Evolutionary conservation across 2,329 filamentous ascomycete genomes (phyloP).

Genomic region (Claviceps pusilla): DNA sequence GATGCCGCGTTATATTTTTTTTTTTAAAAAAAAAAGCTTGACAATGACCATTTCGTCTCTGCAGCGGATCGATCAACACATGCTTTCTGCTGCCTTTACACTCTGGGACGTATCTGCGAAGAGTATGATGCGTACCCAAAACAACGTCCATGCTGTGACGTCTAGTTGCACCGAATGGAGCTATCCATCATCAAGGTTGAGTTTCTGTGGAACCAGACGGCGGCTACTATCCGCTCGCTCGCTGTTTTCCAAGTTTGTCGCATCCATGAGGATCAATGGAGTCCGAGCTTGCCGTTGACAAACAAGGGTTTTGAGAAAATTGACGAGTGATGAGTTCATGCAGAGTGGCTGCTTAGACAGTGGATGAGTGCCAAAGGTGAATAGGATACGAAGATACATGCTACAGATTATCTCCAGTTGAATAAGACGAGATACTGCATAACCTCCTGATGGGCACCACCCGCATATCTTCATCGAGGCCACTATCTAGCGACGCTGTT

Average conservation of each 20-base stretch:
- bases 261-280: background rate
- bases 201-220: too few relatives aligned
- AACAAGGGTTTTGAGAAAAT: background rate
- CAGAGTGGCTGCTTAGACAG: background rate
- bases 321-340: background rate
- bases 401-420: background rate
- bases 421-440: background rate
- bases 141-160: conserved; percentile 17
- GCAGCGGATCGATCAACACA: too few relatives aligned
- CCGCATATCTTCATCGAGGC: background rate
- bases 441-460: background rate
- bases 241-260: background rate
- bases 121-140: conserved; percentile 11
- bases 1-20: conserved; percentile 9
- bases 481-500: background rate
- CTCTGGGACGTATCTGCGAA: conserved; percentile 7
- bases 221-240: conserved; percentile 12
- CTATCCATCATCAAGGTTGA: too few relatives aligned
- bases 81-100: too few relatives aligned
- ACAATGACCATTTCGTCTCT: conserved; percentile 10
- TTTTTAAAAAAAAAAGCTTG: conserved; percentile 7
- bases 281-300: background rate
- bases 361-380: background rate
- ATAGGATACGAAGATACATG: background rate
- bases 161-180: too few relatives aligned